Conservation (phyloP, 169 alveolate genomes). For the Plasmodium malariae region DNA sequence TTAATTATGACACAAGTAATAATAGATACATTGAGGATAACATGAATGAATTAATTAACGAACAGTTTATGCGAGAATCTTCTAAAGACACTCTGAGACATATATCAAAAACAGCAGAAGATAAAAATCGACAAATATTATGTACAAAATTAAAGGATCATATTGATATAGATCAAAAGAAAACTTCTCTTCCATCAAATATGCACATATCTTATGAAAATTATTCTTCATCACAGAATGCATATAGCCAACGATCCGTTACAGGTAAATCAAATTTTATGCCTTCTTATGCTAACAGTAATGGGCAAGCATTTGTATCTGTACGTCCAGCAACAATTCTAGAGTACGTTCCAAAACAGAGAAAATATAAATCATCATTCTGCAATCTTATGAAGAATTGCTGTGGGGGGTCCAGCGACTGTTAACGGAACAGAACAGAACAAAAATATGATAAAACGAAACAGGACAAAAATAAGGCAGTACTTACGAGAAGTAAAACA, state of each 20-base stretch:
- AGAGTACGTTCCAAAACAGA: constrained; percentile 49
- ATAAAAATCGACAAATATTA: not conserved
- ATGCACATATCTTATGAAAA: constrained; percentile 41
- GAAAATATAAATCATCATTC: constrained; percentile 30
- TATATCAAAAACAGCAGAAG: constrained; percentile 1
- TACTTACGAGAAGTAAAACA: no score
- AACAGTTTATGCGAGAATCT: constrained; percentile 22
- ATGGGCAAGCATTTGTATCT: constrained; percentile 75
- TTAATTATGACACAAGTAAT: not conserved
- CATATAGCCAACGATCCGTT: constrained; percentile 7
- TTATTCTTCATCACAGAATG: constrained; percentile 38
- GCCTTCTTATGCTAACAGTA: constrained; percentile 76
- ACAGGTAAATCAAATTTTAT: constrained; percentile 22
- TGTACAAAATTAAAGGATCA: constrained; percentile 11
- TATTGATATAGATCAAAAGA: constrained; percentile 14
- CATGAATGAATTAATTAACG: constrained; percentile 7
- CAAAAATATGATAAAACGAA: no score
- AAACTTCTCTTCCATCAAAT: constrained; percentile 24
- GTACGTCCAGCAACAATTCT: constrained; percentile 75
- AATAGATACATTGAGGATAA: constrained; percentile 19
- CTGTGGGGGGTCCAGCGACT: no score
- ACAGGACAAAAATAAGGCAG: no score
- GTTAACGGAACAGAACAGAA: no score
- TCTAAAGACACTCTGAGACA: constrained; percentile 3
- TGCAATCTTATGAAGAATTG: constrained; percentile 60